Base-by-base conservation (phyloP, 805 yeast genomes). In the Ogataea glucozyma region DNA sequence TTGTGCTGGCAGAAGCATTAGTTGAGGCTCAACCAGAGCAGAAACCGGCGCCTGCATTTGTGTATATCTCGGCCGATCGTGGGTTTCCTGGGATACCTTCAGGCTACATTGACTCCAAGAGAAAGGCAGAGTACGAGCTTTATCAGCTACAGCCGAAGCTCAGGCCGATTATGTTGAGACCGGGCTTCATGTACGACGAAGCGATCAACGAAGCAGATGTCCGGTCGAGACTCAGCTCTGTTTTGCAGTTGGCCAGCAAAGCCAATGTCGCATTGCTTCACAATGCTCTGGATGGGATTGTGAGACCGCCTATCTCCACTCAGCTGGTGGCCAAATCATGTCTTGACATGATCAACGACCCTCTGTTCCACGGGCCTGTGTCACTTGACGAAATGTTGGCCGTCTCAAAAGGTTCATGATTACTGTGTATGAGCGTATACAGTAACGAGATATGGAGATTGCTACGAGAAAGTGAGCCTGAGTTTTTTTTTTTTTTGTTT, bases 171-270 rank as follows among this genome's bases (percentile, higher is more conserved):
- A 60, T 85, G 12, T 48, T 86, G 64, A 72, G 96, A 47, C 97
- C 97, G 0, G 95, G 95, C 0, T 79, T 88, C 53, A 81, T 89
- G 89, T 85, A 67, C 56, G 95, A 87, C 57, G 78, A 71, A 26
- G 23, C 57, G 2, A 50, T 58, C 6, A 49, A 55, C 6, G 51
- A 44, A 12, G 53, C 57, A 23, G 66, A 66, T 36, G 53, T 63
- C 19, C 63, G 87, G 43, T 63, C 67, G 10, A 43, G 66, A 1
- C 47, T 83, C 33, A 75, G 72, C 43, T 48, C 56, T 17, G 62
- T 71, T 2, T 60, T 85, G 20, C 67, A 71, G 34, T 21, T 71
- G 3, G 64, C 75, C 31, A 70, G 73, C 49, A 59, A 62, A 42
- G 66, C 73, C 12, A 79, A 83, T 48, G 58, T 66, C 16, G 44